phyloP scores from a whole-genome alignment of 305 asterid species.

The Fraxinus greggii region DNA sequence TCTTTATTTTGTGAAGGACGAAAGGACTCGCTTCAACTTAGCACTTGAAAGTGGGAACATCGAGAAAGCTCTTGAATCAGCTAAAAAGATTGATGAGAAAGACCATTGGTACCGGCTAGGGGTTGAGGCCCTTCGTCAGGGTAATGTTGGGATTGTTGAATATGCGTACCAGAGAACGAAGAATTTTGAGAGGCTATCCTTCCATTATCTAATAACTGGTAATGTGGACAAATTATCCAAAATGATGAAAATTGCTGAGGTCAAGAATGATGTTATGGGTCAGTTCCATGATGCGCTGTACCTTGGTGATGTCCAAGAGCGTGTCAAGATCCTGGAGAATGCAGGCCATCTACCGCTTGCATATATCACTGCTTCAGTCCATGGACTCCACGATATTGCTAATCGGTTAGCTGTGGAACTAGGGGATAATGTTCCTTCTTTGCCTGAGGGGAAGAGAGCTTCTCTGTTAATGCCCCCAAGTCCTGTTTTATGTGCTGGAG shows the following conservation, averaged over 20 bases:
- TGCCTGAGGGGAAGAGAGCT: slow-evolving; percentile 47
- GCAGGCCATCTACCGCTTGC: slow-evolving; percentile 77
- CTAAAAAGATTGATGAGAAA: slow-evolving; percentile 64
- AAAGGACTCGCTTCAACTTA: slow-evolving; percentile 60
- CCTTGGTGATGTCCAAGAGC: slow-evolving; percentile 67
- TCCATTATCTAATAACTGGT: slow-evolving; percentile 65
- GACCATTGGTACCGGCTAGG: slow-evolving; percentile 70
- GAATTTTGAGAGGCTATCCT: slow-evolving; percentile 67
- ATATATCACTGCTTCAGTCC: slow-evolving; percentile 55
- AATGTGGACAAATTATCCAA: slow-evolving; percentile 60
- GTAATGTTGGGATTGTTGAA: slow-evolving; percentile 68
- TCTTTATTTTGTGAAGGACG: slow-evolving; percentile 74
- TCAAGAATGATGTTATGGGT: slow-evolving; percentile 73
- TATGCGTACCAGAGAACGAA: slow-evolving; percentile 69
- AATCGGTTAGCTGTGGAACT: slow-evolving; percentile 51
- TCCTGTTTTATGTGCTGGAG: slow-evolving; percentile 58
- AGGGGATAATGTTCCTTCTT: slow-evolving; percentile 47
- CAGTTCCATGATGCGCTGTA: slow-evolving; percentile 73
- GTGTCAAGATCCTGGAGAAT: slow-evolving; percentile 64
- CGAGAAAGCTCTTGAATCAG: slow-evolving; percentile 69
- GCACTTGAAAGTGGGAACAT: slow-evolving; percentile 76
- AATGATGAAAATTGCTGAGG: slow-evolving; percentile 84
- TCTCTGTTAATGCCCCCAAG: slow-evolving; percentile 64
- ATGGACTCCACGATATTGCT: slow-evolving; percentile 54
- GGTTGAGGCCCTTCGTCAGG: slow-evolving; percentile 72